phyloP scores from a whole-genome alignment of 192 early-diverging fungal genomes.

The Chytriomyces sp. region DNA sequence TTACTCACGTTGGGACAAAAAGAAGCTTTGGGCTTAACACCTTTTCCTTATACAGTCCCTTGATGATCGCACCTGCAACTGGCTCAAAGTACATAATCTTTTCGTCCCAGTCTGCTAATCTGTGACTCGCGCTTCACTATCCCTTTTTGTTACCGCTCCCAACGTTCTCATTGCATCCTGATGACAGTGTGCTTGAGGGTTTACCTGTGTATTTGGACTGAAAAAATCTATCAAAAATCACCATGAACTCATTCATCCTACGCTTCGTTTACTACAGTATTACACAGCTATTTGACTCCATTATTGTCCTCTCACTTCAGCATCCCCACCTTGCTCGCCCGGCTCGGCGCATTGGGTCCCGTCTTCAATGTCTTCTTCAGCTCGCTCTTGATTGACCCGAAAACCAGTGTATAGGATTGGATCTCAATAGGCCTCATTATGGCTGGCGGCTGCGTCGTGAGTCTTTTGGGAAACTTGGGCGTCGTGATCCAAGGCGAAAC shows the following conservation, averaged over 20 bases:
- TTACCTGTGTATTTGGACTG: no score
- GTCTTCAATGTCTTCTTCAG: constrained; percentile 57
- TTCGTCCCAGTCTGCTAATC: no score
- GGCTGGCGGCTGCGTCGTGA: constrained; percentile 47
- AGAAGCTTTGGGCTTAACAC: no score
- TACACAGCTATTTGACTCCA: constrained; percentile 54
- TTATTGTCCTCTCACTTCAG: constrained; percentile 48
- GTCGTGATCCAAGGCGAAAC: constrained; percentile 3
- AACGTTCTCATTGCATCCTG: no score
- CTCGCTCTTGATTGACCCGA: constrained; percentile 42
- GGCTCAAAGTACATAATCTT: no score
- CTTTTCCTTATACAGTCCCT: no score
- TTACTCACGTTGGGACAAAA: no score
- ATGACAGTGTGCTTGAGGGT: no score
- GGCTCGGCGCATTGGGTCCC: constrained; percentile 45
- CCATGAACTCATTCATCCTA: constrained; percentile 15
- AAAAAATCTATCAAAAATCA: no score
- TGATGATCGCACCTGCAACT: no score
- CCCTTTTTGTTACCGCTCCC: no score
- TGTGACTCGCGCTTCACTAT: no score
- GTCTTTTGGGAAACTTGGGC: constrained; percentile 41
- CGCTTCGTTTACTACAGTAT: constrained; percentile 49
- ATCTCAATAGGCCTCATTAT: constrained; percentile 48
- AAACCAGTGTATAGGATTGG: constrained; percentile 39
- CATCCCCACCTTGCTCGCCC: constrained; percentile 51